These are phyloP conservation scores for Saccharomyces hybrid DNA, from an alignment of 1,139 yeast genomes.

Conservation along the genomic window DNA sequence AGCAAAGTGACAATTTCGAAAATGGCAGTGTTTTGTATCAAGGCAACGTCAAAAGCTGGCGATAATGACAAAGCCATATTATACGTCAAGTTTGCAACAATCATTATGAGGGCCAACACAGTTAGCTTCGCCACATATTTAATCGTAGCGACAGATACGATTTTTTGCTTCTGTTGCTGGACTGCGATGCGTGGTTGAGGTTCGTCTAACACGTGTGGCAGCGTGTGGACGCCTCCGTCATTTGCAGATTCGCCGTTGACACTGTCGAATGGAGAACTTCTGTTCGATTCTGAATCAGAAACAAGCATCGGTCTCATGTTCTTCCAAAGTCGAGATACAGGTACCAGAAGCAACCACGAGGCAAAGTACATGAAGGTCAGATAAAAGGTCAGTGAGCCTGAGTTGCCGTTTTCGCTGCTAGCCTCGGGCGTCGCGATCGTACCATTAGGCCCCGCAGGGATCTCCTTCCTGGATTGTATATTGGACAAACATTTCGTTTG, in stretches of 20 bases:
- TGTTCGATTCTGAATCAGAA: not conserved
- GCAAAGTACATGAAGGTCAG: constrained; percentile 7
- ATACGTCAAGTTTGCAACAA: constrained; percentile 14
- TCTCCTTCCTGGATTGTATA: constrained; percentile 4
- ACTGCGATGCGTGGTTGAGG: not conserved
- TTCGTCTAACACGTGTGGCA: not conserved
- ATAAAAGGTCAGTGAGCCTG: constrained; percentile 2
- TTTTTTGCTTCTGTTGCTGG: not conserved
- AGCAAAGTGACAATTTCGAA: constrained; percentile 23
- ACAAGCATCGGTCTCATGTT: constrained; percentile 2
- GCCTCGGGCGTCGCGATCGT: not conserved
- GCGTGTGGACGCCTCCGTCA: not conserved
- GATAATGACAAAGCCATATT: constrained; percentile 19
- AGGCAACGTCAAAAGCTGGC: constrained; percentile 24
- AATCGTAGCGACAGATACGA: not conserved
- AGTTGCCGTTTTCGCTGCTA: not conserved
- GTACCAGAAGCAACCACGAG: constrained; percentile 6
- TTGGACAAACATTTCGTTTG: constrained; percentile 10
- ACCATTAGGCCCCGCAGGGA: not conserved
- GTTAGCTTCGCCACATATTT: constrained; percentile 10
- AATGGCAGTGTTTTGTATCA: constrained; percentile 22
- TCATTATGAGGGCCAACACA: constrained; percentile 11
- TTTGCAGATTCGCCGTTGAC: not conserved
- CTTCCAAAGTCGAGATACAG: constrained; percentile 4
- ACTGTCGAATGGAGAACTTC: not conserved